Percentiles rank a stretch among this genome's conserved stretches.
Conservation (phyloP, 2,329 filamentous ascomycete genomes). For the Scorias spongiosa region DNA sequence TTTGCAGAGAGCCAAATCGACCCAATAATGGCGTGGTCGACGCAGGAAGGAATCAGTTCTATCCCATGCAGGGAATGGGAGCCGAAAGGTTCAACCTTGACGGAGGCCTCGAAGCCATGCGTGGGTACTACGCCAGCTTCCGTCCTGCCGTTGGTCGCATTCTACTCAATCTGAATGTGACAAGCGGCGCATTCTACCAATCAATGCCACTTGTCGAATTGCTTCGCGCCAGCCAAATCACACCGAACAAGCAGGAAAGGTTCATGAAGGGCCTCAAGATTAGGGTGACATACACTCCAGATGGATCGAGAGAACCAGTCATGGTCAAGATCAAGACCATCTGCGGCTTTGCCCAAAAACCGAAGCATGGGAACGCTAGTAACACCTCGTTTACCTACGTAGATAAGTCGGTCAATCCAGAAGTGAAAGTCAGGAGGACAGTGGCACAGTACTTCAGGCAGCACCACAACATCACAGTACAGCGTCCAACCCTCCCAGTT, state of each 20-base stretch:
- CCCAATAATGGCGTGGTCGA: constrained; percentile 24
- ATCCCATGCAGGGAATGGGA: constrained; percentile 23
- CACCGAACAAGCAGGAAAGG: constrained; percentile 7
- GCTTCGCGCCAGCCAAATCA: constrained; percentile 17
- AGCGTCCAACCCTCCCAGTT: constrained; percentile 35
- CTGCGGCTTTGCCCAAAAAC: constrained; percentile 26
- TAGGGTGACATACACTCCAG: constrained; percentile 10
- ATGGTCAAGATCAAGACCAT: constrained; percentile 29
- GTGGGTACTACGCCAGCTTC: constrained; percentile 48
- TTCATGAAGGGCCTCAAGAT: constrained; percentile 18
- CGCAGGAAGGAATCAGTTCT: constrained; percentile 40
- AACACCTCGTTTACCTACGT: constrained; percentile 35
- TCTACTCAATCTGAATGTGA: constrained; percentile 48
- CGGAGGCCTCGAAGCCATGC: constrained; percentile 39
- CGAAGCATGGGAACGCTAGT: constrained; percentile 23
- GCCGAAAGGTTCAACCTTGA: constrained; percentile 28
- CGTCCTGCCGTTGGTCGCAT: constrained; percentile 43
- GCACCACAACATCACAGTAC: constrained; percentile 24
- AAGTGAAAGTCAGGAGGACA: constrained; percentile 27
- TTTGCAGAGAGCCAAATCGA: constrained; percentile 33
- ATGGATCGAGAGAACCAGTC: constrained; percentile 8
- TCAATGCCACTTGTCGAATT: constrained; percentile 16
- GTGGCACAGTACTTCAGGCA: constrained; percentile 37
- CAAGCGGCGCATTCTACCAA: constrained; percentile 43
- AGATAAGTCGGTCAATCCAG: constrained; percentile 8